These are phyloP conservation scores for Alternaria rosae DNA, from an alignment of 2,329 filamentous ascomycete species.

Conservation along the genomic window DNA sequence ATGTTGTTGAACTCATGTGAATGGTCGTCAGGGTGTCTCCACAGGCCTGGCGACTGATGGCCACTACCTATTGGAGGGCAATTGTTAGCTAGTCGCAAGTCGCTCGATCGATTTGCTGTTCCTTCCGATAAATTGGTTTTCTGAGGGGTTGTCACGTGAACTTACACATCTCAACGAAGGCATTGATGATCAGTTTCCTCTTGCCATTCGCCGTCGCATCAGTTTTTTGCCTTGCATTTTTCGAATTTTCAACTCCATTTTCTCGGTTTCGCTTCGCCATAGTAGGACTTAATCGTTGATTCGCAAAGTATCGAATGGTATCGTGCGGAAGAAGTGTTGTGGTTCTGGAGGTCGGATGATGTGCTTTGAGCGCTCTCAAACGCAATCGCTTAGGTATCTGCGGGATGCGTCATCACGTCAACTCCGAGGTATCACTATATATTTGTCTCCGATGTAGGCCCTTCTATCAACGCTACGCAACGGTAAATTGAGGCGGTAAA, in stretches of 20 bases:
- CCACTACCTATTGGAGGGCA: constrained; percentile 29
- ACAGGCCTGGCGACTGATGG: constrained; percentile 61
- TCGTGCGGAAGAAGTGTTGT: constrained; percentile 23
- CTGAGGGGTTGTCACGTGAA: constrained; percentile 4
- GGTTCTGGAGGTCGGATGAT: constrained; percentile 26
- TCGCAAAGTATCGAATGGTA: constrained; percentile 21
- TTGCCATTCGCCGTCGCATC: constrained; percentile 17
- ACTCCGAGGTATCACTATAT: not conserved
- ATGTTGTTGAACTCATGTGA: constrained; percentile 63
- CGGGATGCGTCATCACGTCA: not conserved
- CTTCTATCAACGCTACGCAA: not conserved
- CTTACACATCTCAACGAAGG: constrained; percentile 53
- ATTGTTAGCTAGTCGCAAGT: not conserved
- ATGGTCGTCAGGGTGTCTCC: constrained; percentile 70
- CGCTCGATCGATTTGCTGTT: not conserved
- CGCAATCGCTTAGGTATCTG: constrained; percentile 37
- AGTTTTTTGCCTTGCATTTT: constrained; percentile 17
- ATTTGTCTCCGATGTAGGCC: constrained; percentile 19
- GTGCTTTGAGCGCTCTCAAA: constrained; percentile 34
- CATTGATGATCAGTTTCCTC: constrained; percentile 54
- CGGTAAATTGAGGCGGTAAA: not conserved
- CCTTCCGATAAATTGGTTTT: not conserved
- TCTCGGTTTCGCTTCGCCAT: constrained; percentile 23
- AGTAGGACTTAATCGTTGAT: not conserved
- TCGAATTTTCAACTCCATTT: constrained; percentile 23